phyloP scores from a whole-genome alignment of 2,329 filamentous ascomycete genomes.

The Cordyceps farinosa region DNA sequence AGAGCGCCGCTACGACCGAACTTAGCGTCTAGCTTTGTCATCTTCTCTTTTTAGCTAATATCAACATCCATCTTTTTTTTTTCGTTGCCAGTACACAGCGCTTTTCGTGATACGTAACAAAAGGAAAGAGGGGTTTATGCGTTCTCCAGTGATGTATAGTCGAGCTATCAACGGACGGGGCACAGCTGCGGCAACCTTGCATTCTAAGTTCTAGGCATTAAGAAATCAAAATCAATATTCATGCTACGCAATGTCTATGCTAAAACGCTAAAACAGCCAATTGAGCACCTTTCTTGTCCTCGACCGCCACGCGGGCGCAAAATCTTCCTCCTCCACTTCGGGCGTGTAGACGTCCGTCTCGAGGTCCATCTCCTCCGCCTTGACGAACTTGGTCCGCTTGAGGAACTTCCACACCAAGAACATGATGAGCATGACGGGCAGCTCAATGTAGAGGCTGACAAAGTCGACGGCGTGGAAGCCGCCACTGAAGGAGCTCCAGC shows the following conservation, averaged over 20 bases:
- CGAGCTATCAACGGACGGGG: no score
- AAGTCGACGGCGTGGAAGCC: slow-evolving; percentile 56
- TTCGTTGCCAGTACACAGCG: no score
- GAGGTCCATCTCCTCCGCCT: slow-evolving; percentile 59
- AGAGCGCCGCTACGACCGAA: slow-evolving; percentile 32
- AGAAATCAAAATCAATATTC: neutral
- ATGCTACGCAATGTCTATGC: slow-evolving; percentile 6
- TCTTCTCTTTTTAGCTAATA: no score
- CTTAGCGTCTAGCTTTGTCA: slow-evolving; percentile 33
- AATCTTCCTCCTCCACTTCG: slow-evolving; percentile 26
- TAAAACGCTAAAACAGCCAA: slow-evolving; percentile 11
- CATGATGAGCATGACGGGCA: slow-evolving; percentile 59
- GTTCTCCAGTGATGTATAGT: no score
- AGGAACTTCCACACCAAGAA: slow-evolving; percentile 69
- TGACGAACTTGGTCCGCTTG: slow-evolving; percentile 58
- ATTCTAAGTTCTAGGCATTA: no score
- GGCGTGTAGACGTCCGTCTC: slow-evolving; percentile 57
- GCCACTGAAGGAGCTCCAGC: slow-evolving; percentile 61
- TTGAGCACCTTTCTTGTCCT: slow-evolving; percentile 1
- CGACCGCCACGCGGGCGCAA: neutral
- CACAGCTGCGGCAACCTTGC: no score
- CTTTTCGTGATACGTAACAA: no score
- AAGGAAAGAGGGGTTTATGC: no score
- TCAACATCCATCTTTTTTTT: no score
- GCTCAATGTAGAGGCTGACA: slow-evolving; percentile 61